These are phyloP conservation scores for Kwoniella newhampshirensis DNA, from an alignment of 768 basidiomycete genomes.

Conservation along the genomic window DNA sequence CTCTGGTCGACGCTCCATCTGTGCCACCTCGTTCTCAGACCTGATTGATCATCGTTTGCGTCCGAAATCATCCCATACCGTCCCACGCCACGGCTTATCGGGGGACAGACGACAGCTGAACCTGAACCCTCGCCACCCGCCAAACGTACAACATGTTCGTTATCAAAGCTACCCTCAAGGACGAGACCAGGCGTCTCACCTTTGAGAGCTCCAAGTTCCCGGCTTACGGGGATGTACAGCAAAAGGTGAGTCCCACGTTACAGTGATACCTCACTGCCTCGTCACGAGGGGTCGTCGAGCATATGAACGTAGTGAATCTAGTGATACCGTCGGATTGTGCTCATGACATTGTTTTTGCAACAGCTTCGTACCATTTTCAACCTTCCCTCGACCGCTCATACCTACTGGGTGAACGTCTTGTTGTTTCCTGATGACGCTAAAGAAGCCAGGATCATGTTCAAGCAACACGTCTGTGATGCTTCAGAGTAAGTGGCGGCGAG, in stretches of 20 bases:
- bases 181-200: conserved; percentile 46
- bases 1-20: too few species aligned
- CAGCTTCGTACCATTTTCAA: conserved; percentile 47
- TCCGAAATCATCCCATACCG: too few species aligned
- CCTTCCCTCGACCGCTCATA: conserved; percentile 44
- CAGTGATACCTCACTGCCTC: too few species aligned
- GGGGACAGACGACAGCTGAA: too few species aligned
- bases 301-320: too few species aligned
- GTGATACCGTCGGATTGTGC: background rate
- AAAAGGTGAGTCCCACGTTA: conserved; percentile 38
- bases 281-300: background rate
- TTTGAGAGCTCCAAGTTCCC: conserved; percentile 43
- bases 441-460: conserved; percentile 49
- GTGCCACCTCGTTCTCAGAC: too few species aligned
- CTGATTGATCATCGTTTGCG: too few species aligned
- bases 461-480: conserved; percentile 45
- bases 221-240: conserved; percentile 38
- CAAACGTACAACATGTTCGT: conserved; percentile 30
- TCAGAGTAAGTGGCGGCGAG: conserved; percentile 45
- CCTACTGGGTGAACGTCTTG: conserved; percentile 49
- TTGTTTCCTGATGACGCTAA: conserved; percentile 41
- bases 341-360: conserved; percentile 1
- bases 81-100: too few species aligned
- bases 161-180: conserved; percentile 50
- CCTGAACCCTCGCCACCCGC: conserved; percentile 23